phyloP scores from a whole-genome alignment of 106 monocot species.

The Dendrobium chrysotoxum region DNA sequence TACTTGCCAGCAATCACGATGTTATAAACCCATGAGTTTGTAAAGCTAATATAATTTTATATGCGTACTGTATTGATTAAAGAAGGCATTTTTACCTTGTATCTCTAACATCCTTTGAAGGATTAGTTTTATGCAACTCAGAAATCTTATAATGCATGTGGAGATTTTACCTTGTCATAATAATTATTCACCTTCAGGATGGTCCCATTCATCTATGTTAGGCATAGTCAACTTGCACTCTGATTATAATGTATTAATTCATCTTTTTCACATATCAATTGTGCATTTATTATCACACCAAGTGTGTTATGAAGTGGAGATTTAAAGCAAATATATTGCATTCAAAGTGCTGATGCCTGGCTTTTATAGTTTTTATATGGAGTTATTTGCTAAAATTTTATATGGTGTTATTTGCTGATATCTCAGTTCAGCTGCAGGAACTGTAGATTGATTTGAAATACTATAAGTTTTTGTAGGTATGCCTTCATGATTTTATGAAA shows the following conservation, averaged over 20 bases:
- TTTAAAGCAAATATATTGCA: not conserved
- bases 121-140: not conserved
- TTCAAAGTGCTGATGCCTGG: too few relatives aligned
- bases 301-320: not conserved
- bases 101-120: not conserved
- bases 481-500: not conserved
- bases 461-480: not conserved
- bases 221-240: not conserved
- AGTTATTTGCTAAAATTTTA: too few relatives aligned
- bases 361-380: too few relatives aligned
- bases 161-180: not conserved
- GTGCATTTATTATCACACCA: not conserved
- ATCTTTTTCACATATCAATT: not conserved
- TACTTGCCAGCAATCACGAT: not conserved
- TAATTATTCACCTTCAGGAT: not conserved
- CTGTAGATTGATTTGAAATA: not conserved
- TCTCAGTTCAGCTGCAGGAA: too few relatives aligned
- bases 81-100: not conserved
- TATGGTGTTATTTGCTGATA: not conserved
- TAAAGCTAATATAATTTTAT: not conserved
- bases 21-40: not conserved
- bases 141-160: not conserved
- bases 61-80: not conserved
- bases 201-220: not conserved
- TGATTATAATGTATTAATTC: not conserved